Evolutionary conservation across 2,329 filamentous ascomycete species (phyloP).

Genomic region (Fusarium chuoi): DNA sequence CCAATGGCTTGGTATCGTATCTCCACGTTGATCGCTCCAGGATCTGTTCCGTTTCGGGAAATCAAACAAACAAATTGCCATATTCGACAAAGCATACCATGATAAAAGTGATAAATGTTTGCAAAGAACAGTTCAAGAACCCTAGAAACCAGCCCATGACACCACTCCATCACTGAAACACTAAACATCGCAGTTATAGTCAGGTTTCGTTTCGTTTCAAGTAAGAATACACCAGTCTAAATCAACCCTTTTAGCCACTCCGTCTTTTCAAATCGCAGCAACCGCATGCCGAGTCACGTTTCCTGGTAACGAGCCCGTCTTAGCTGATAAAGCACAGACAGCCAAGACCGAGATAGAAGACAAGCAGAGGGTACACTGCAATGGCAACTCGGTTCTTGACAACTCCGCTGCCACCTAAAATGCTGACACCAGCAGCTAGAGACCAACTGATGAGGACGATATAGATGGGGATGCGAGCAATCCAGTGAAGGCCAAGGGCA

Average conservation of each 20-base stretch:
- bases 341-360: slow-evolving; percentile 93
- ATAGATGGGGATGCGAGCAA: slow-evolving; percentile 91
- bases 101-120: slow-evolving; percentile 10
- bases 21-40: slow-evolving; percentile 6
- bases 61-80: background rate
- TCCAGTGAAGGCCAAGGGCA: slow-evolving; percentile 80
- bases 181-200: slow-evolving; percentile 23
- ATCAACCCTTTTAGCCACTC: slow-evolving; percentile 15
- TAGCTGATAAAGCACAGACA: slow-evolving; percentile 98
- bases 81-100: background rate
- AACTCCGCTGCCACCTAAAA: slow-evolving; percentile 93
- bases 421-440: slow-evolving; percentile 93
- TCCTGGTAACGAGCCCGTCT: background rate
- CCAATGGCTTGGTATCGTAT: slow-evolving; percentile 3
- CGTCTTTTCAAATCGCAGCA: background rate
- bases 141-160: background rate
- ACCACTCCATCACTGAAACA: slow-evolving; percentile 13
- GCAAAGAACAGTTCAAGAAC: slow-evolving; percentile 1
- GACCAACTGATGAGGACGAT: slow-evolving; percentile 91
- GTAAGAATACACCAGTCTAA: slow-evolving; percentile 33
- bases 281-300: background rate
- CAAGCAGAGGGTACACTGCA: slow-evolving; percentile 92
- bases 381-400: slow-evolving; percentile 94
- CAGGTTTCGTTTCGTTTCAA: slow-evolving; percentile 11
- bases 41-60: background rate